These are phyloP conservation scores for Pyricularia sp. DNA, from an alignment of 2,329 filamentous ascomycete genomes.

Conservation along the genomic window DNA sequence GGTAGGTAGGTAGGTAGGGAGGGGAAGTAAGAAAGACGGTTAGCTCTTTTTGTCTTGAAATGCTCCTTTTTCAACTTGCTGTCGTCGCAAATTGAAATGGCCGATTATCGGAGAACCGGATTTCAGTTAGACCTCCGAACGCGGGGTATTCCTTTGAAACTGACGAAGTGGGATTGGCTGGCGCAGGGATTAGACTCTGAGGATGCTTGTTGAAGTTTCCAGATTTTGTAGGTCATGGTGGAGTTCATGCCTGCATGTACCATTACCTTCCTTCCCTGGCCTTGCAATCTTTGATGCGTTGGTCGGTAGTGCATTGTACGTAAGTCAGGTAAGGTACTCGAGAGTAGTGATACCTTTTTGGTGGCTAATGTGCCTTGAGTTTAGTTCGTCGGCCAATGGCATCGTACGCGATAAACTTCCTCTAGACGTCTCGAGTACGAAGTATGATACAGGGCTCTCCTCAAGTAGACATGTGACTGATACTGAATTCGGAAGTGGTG, in stretches of 20 bases:
- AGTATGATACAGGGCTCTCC: not conserved
- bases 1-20: not conserved
- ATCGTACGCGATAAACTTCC: not conserved
- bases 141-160: constrained; percentile 23
- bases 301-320: no score
- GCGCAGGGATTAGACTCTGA: not conserved
- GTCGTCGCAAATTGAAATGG: not conserved
- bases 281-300: no score
- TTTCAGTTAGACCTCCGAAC: constrained; percentile 14
- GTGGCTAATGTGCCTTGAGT: not conserved
- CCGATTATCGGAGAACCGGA: constrained; percentile 18
- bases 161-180: constrained; percentile 15
- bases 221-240: not conserved
- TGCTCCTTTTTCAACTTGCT: not conserved
- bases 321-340: no score
- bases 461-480: not conserved
- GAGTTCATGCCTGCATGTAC: not conserved
- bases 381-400: not conserved
- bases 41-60: not conserved
- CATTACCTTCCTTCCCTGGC: no score
- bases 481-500: not conserved
- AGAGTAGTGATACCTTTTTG: no score
- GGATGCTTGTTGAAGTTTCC: not conserved
- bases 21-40: not conserved
- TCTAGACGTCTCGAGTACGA: not conserved